Evolutionary conservation across 176 grass and related monocot genomes (phyloP).

Genomic region (Cocos nucifera): DNA sequence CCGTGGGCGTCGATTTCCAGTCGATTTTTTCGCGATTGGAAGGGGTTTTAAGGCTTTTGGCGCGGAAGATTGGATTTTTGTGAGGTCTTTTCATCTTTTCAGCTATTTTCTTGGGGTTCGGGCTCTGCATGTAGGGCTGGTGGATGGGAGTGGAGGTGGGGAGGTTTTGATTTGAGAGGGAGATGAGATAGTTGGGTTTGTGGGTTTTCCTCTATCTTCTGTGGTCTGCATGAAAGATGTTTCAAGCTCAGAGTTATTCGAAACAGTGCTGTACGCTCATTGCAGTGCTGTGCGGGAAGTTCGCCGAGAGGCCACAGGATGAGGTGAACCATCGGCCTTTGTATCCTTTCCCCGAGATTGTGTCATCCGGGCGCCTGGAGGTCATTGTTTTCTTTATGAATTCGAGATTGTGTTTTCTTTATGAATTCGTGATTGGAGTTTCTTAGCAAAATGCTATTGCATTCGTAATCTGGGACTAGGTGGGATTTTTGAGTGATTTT

Average conservation of each 20-base stretch:
- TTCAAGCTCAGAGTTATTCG: conserved; percentile 19
- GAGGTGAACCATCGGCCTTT: conserved; percentile 10
- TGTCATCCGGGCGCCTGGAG: conserved; percentile 38
- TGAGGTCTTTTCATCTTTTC: not conserved
- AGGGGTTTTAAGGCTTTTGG: conserved; percentile 6
- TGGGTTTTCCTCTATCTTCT: not conserved
- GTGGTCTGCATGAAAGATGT: conserved; percentile 24
- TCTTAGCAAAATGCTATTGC: no score
- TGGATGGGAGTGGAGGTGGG: no score
- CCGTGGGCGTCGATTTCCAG: not conserved
- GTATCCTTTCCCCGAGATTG: conserved; percentile 46
- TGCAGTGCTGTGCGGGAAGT: conserved; percentile 39
- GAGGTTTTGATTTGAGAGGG: not conserved
- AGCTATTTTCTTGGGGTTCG: not conserved
- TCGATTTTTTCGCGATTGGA: not conserved
- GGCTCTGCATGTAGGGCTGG: conserved; percentile 11
- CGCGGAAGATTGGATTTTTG: no score
- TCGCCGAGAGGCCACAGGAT: conserved; percentile 19
- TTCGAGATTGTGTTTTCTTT: not conserved
- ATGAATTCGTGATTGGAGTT: no score
- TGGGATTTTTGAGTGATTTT: no score
- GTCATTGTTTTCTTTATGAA: conserved; percentile 16
- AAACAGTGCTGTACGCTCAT: conserved; percentile 29
- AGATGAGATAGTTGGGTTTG: conserved; percentile 8
- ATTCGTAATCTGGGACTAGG: no score